A percentile compares a stretch with the other conserved stretches of the same genome.
Conservation (phyloP, 164 flowering plant genomes). For the Cinnamomum micranthum region DNA sequence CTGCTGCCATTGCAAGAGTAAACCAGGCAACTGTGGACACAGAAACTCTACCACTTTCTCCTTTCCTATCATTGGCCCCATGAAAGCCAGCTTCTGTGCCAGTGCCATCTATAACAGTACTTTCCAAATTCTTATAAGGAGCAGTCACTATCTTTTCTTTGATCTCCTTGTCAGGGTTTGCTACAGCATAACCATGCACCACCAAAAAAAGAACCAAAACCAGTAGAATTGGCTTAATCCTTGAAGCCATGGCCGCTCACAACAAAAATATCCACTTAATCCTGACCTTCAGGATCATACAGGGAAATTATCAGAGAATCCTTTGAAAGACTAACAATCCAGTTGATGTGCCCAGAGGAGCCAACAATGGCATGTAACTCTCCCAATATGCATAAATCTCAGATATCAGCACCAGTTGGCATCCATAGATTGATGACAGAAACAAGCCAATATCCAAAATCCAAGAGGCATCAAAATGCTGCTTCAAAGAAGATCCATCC, state of each 20-base stretch:
- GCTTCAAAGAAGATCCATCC: background rate
- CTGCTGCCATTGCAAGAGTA: constrained; percentile 96
- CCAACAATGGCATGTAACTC: background rate
- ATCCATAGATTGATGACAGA: background rate
- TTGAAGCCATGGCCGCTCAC: constrained; percentile 28
- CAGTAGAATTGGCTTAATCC: constrained; percentile 24
- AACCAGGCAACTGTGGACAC: constrained; percentile 79
- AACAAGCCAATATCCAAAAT: background rate
- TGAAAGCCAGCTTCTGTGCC: constrained; percentile 38
- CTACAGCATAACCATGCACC: constrained; percentile 24
- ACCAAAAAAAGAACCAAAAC: constrained; percentile 24
- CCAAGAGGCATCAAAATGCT: background rate
- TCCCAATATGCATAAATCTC: background rate
- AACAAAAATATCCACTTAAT: background rate
- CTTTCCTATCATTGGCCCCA: constrained; percentile 32
- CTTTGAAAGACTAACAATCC: background rate
- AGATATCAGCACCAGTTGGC: background rate
- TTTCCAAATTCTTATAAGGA: constrained; percentile 49
- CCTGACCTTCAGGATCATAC: background rate
- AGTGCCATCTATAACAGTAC: constrained; percentile 60
- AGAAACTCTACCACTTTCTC: constrained; percentile 54
- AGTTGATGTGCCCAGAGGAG: no score
- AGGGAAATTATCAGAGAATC: background rate
- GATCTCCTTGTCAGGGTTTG: constrained; percentile 29
- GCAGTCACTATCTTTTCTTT: constrained; percentile 41